Percentiles rank a stretch among this genome's conserved stretches.
phyloP scores from a whole-genome alignment of 345 rosid genomes.

The Ailanthus altissimus region DNA sequence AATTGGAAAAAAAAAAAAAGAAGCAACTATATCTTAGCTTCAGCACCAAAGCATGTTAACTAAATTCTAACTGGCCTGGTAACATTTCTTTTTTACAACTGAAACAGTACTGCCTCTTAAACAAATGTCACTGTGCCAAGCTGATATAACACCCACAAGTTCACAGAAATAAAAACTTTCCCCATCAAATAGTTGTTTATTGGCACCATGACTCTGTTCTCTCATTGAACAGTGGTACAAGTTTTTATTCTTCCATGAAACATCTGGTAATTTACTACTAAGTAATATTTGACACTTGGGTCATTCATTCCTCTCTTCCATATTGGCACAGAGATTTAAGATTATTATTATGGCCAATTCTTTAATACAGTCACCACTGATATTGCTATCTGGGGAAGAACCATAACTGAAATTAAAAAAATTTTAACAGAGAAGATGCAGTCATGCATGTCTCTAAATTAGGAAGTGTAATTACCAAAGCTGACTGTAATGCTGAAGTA shows the following conservation, averaged over 20 bases:
- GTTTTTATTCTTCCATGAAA: no score
- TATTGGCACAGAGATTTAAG: not conserved
- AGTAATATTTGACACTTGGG: not conserved
- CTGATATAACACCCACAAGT: not conserved
- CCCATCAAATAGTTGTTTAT: not conserved
- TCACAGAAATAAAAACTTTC: not conserved
- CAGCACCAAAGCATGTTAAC: not conserved
- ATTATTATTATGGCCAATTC: not conserved
- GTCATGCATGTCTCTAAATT: not conserved
- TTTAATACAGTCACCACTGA: not conserved
- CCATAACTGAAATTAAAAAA: not conserved
- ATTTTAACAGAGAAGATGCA: not conserved
- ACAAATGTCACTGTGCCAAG: not conserved
- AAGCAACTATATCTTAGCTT: not conserved
- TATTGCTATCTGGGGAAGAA: not conserved
- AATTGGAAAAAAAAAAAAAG: not conserved
- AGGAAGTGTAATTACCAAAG: slow-evolving; percentile 65
- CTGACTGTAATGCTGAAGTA: slow-evolving; percentile 96
- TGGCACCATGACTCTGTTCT: not conserved
- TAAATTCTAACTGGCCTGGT: not conserved
- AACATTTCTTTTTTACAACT: not conserved
- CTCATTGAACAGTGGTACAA: not conserved
- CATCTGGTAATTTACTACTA: not conserved
- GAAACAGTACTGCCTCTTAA: not conserved
- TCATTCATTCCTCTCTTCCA: not conserved